phyloP scores from a whole-genome alignment of 208 protist species.

The Phytomonas sp. region DNA sequence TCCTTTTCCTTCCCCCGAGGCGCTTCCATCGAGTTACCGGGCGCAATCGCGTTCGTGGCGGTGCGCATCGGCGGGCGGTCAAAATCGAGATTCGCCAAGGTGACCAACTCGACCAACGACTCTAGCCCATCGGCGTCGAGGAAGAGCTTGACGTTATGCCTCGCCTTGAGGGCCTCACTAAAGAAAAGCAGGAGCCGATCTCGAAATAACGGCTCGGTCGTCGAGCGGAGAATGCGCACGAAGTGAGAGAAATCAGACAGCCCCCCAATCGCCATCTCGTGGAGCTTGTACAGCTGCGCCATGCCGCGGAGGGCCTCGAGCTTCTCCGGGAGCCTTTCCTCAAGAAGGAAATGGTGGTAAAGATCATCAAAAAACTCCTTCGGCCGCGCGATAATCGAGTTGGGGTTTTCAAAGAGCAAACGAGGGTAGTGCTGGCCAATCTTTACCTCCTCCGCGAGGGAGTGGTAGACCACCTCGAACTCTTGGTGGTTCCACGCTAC shows the following conservation, averaged over 20 bases:
- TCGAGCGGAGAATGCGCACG: conserved; percentile 64
- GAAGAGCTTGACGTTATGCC: conserved; percentile 90
- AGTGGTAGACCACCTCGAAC: conserved; percentile 89
- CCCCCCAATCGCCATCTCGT: conserved; percentile 66
- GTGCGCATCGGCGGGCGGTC: conserved; percentile 76
- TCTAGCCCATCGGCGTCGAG: conserved; percentile 83
- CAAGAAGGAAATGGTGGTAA: conserved; percentile 90
- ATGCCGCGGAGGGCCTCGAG: conserved; percentile 86
- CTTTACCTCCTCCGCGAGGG: conserved; percentile 78
- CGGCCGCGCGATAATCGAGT: conserved; percentile 63
- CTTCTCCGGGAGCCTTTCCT: conserved; percentile 42
- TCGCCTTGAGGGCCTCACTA: conserved; percentile 38
- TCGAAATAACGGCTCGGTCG: conserved; percentile 67
- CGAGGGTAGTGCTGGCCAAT: conserved; percentile 87
- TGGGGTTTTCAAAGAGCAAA: conserved; percentile 76
- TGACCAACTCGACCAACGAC: conserved; percentile 76
- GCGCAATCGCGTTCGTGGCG: conserved; percentile 82
- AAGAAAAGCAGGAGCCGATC: conserved; percentile 87
- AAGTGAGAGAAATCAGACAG: conserved; percentile 85
- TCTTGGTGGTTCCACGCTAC: conserved; percentile 92
- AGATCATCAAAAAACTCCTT: conserved; percentile 90
- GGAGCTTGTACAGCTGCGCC: conserved; percentile 84
- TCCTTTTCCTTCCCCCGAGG: conserved; percentile 77
- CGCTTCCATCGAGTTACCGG: conserved; percentile 27
- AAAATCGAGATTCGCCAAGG: conserved; percentile 90